Evolutionary conservation across 139 green algal species (phyloP).

Genomic region (Chlamydomonas schloesseri): DNA sequence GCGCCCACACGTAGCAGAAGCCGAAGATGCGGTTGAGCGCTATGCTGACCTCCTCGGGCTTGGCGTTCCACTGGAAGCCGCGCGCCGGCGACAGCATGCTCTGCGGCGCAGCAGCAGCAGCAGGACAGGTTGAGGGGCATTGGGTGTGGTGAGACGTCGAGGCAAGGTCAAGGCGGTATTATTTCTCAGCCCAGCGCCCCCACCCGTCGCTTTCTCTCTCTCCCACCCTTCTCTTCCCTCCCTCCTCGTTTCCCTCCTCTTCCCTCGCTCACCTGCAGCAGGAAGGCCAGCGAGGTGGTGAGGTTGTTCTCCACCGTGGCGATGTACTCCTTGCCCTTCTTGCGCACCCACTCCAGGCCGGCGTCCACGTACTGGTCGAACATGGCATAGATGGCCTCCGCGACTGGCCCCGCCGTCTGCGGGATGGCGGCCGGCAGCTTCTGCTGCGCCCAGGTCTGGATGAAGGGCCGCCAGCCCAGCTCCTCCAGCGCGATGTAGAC

Average conservation of each 20-base stretch:
- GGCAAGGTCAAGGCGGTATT: no score
- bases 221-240: no score
- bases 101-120: no score
- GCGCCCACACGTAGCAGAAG: conserved; percentile 79
- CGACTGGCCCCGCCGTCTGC: conserved; percentile 5
- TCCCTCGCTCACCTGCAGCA: conserved; percentile 52
- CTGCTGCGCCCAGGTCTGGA: conserved; percentile 72
- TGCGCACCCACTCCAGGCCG: conserved; percentile 71
- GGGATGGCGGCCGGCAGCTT: conserved; percentile 47
- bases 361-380: conserved; percentile 75
- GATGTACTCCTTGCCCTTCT: conserved; percentile 77
- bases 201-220: no score
- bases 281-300: conserved; percentile 64
- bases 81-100: conserved; percentile 40
- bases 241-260: no score
- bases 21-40: conserved; percentile 72
- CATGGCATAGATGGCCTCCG: conserved; percentile 62
- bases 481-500: conserved; percentile 81
- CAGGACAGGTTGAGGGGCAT: no score
- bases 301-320: conserved; percentile 84
- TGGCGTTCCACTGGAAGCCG: conserved; percentile 52
- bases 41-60: conserved; percentile 35
- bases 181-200: no score
- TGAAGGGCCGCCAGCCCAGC: conserved; percentile 71
- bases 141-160: no score